phyloP scores from a whole-genome alignment of 176 grass and related monocot species.

The Aegilops bicornis region DNA sequence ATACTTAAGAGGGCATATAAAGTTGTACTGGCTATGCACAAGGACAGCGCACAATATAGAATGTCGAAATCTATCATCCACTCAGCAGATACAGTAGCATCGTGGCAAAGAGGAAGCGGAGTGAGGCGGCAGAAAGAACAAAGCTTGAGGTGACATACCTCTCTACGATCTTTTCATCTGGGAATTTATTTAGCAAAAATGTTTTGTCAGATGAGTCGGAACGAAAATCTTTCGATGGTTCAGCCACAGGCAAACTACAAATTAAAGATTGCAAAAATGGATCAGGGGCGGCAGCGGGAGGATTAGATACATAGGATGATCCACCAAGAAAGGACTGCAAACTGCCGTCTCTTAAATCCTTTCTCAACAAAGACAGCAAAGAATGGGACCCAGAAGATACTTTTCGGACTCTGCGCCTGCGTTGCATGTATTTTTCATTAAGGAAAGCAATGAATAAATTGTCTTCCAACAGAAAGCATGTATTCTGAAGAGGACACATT shows the following conservation, averaged over 20 bases:
- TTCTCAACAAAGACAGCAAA: slow-evolving; percentile 77
- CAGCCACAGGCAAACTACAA: slow-evolving; percentile 74
- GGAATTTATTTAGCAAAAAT: slow-evolving; percentile 57
- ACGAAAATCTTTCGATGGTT: slow-evolving; percentile 69
- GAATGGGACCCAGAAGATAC: slow-evolving; percentile 63
- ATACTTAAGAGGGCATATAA: not conserved
- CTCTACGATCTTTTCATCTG: slow-evolving; percentile 59
- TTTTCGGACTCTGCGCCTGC: slow-evolving; percentile 67
- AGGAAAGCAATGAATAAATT: slow-evolving; percentile 49
- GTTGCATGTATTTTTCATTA: slow-evolving; percentile 76
- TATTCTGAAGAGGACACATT: slow-evolving; percentile 1
- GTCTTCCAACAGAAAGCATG: not conserved
- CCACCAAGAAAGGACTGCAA: slow-evolving; percentile 86
- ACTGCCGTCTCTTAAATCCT: slow-evolving; percentile 75
- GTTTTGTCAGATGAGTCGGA: slow-evolving; percentile 60
- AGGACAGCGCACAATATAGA: not conserved
- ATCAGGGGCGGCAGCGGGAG: slow-evolving; percentile 66
- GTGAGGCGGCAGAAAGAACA: slow-evolving; percentile 51
- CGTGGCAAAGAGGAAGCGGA: slow-evolving; percentile 32
- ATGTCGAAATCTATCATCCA: slow-evolving; percentile 26
- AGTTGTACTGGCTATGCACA: not conserved
- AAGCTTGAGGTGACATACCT: slow-evolving; percentile 67
- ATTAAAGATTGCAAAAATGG: slow-evolving; percentile 92
- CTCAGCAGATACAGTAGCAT: slow-evolving; percentile 50
- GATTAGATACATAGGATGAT: slow-evolving; percentile 61